phyloP scores from a whole-genome alignment of 305 asterid species.

The Coffea humblotiana region DNA sequence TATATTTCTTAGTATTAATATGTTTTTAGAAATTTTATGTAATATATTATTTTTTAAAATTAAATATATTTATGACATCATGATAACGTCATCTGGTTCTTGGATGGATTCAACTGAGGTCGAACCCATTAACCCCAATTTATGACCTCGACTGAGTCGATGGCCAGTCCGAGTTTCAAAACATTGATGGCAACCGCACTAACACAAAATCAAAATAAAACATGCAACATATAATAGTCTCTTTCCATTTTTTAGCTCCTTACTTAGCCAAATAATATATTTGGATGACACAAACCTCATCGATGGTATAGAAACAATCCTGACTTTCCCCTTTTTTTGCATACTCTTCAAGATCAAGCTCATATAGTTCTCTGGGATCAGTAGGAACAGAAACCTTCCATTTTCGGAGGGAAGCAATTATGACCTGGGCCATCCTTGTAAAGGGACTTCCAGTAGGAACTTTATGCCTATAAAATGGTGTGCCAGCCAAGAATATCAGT shows the following conservation, averaged over 20 bases:
- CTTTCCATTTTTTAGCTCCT: background rate
- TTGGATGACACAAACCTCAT: constrained; percentile 48
- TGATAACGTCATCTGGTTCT: too few species aligned
- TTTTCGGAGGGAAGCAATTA: constrained; percentile 65
- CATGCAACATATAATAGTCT: background rate
- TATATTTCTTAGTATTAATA: too few species aligned
- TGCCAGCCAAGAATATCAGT: constrained; percentile 58
- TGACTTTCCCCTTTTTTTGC: constrained; percentile 46
- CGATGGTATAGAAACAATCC: constrained; percentile 67
- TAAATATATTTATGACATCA: too few species aligned
- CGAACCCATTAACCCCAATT: too few species aligned
- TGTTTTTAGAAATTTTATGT: too few species aligned
- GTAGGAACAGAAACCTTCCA: constrained; percentile 46
- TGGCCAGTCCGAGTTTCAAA: too few species aligned
- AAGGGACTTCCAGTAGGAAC: constrained; percentile 85
- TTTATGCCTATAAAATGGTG: constrained; percentile 75
- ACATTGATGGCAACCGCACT: too few species aligned
- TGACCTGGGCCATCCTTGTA: constrained; percentile 70
- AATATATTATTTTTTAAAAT: too few species aligned
- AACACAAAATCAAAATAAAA: too few species aligned
- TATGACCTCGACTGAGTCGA: too few species aligned
- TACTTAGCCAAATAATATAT: background rate
- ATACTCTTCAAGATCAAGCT: constrained; percentile 53
- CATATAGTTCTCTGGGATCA: constrained; percentile 59
- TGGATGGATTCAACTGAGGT: too few species aligned